A percentile compares a stretch with the other conserved stretches of the same genome.
Evolutionary conservation across 345 rosid species (phyloP).

Genomic region (Tarenaya hassleriana): DNA sequence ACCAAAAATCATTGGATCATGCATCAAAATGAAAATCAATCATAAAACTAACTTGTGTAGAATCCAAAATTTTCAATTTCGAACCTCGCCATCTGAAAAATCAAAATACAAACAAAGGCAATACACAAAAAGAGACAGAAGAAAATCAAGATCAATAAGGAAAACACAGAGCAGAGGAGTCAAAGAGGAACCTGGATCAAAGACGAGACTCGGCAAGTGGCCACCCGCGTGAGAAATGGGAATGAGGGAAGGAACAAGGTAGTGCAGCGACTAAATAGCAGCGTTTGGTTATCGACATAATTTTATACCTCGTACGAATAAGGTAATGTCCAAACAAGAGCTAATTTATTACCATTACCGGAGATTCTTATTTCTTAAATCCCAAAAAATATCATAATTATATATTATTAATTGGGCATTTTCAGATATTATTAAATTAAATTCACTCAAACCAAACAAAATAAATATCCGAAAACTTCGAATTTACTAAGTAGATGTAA

Average conservation of each 20-base stretch:
- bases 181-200: slow-evolving; percentile 32
- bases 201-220: slow-evolving; percentile 21
- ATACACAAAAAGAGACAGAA: background rate
- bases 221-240: slow-evolving; percentile 1
- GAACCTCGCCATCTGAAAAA: background rate
- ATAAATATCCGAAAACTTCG: slow-evolving; percentile 50
- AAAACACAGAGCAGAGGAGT: slow-evolving; percentile 6
- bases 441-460: slow-evolving; percentile 38
- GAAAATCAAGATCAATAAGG: background rate
- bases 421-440: background rate
- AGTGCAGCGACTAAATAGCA: slow-evolving; percentile 14
- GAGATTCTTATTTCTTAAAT: too few relatives aligned
- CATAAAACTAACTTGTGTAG: too few relatives aligned
- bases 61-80: background rate
- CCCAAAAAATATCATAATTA: too few relatives aligned
- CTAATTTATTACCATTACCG: too few relatives aligned
- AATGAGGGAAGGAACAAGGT: slow-evolving; percentile 5
- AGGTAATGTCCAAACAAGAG: too few relatives aligned
- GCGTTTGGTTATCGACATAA: slow-evolving; percentile 21
- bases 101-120: background rate
- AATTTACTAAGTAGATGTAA: too few relatives aligned
- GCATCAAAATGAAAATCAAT: too few relatives aligned
- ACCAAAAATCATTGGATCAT: background rate
- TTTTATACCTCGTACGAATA: background rate
- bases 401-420: too few relatives aligned